phyloP scores from a whole-genome alignment of 164 flowering plant species.

The Malania oleifera region DNA sequence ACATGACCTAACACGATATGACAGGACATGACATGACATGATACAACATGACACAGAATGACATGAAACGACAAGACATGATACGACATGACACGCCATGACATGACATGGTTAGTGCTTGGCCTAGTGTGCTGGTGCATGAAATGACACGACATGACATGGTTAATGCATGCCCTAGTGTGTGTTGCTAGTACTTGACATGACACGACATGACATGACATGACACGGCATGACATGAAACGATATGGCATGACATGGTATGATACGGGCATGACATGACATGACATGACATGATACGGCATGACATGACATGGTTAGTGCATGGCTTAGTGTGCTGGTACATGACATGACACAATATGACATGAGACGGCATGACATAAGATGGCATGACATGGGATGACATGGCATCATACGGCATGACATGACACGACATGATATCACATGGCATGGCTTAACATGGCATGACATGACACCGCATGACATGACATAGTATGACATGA shows the following conservation, averaged over 20 bases:
- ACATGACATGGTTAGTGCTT: no score
- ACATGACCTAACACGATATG: background rate
- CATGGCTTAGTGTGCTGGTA: background rate
- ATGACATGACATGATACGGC: background rate
- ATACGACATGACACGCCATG: no score
- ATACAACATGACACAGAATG: background rate
- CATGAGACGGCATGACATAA: background rate
- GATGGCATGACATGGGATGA: background rate
- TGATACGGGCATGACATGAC: background rate
- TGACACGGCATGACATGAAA: no score
- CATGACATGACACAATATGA: background rate
- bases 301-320: no score
- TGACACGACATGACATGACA: no score
- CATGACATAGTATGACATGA: background rate
- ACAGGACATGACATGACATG: slow-evolving; percentile 1
- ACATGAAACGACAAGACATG: no score
- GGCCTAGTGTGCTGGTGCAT: no score
- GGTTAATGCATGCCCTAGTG: no score
- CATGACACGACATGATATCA: background rate
- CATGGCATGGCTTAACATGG: background rate
- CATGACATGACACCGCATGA: background rate
- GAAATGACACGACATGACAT: no score
- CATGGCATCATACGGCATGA: background rate
- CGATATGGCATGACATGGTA: background rate
- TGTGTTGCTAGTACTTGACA: no score